Conservation (phyloP, 768 basidiomycete genomes). For the Polyporus arcularius region DNA sequence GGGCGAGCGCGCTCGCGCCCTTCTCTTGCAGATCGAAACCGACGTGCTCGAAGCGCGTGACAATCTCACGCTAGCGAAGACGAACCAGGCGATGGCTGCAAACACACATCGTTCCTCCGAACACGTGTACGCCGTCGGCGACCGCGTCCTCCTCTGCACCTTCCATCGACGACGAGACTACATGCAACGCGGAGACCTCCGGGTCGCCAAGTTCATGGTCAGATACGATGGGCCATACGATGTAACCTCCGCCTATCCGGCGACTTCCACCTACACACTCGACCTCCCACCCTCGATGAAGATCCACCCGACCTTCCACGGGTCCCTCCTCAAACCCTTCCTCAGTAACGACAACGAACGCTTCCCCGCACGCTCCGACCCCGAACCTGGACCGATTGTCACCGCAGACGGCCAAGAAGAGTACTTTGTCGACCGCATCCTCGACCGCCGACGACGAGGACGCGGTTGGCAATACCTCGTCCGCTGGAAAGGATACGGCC, state of each 20-base stretch:
- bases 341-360: constrained; percentile 14
- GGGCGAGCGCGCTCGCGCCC: too few relatives aligned
- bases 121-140: too few relatives aligned
- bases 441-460: constrained; percentile 2
- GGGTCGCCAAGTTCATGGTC: not conserved
- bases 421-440: constrained; percentile 15
- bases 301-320: constrained; percentile 18
- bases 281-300: not conserved
- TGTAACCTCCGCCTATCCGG: not conserved
- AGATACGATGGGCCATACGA: not conserved
- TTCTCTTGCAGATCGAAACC: too few relatives aligned
- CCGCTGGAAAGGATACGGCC: constrained; percentile 4
- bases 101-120: too few relatives aligned
- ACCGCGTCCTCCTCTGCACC: too few relatives aligned
- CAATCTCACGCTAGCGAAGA: too few relatives aligned
- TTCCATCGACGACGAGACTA: not conserved
- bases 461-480: constrained; percentile 8
- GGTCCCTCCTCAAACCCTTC: not conserved
- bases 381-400: constrained; percentile 9
- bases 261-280: not conserved
- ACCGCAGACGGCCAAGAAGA: constrained; percentile 13
- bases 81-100: too few relatives aligned
- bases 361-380: constrained; percentile 1
- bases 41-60: too few relatives aligned
- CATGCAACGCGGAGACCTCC: not conserved